phyloP scores from a whole-genome alignment of 176 grass and related monocot species.

The Oryza officinalis region DNA sequence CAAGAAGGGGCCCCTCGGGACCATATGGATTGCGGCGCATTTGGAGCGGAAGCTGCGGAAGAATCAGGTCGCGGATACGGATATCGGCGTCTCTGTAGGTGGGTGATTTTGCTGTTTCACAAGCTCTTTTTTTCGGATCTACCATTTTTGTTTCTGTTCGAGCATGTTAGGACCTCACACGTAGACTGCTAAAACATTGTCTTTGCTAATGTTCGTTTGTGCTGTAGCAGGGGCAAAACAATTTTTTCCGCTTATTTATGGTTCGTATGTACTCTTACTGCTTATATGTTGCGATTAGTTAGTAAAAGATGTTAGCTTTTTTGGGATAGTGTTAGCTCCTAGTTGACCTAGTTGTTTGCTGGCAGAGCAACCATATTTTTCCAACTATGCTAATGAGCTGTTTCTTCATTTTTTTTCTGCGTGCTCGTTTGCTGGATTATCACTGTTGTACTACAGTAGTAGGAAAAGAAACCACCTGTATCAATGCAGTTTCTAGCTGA shows the following conservation, averaged over 20 bases:
- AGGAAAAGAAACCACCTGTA: neutral
- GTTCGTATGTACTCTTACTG: neutral
- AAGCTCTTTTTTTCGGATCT: conserved; percentile 20
- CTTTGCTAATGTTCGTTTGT: conserved; percentile 15
- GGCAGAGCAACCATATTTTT: neutral
- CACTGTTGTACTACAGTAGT: neutral
- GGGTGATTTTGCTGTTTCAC: conserved; percentile 29
- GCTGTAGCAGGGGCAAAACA: conserved; percentile 3
- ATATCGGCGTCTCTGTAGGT: conserved; percentile 99
- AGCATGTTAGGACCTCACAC: neutral
- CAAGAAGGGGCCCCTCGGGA: conserved; percentile 98
- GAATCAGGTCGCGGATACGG: conserved; percentile 97
- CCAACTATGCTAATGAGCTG: neutral
- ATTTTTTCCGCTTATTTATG: conserved; percentile 31
- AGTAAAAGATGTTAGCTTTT: conserved; percentile 12
- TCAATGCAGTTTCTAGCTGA: neutral
- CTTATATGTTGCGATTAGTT: neutral
- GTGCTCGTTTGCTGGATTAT: conserved; percentile 3
- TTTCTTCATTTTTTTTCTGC: neutral
- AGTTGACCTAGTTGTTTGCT: neutral
- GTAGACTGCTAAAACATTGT: neutral
- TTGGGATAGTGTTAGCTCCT: neutral
- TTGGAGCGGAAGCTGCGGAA: conserved; percentile 96
- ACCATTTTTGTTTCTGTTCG: conserved; percentile 16
- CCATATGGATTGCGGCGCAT: conserved; percentile 99